Percentiles rank a stretch among this genome's conserved stretches.
phyloP scores from a whole-genome alignment of 208 protist species.

The Leishmania major region DNA sequence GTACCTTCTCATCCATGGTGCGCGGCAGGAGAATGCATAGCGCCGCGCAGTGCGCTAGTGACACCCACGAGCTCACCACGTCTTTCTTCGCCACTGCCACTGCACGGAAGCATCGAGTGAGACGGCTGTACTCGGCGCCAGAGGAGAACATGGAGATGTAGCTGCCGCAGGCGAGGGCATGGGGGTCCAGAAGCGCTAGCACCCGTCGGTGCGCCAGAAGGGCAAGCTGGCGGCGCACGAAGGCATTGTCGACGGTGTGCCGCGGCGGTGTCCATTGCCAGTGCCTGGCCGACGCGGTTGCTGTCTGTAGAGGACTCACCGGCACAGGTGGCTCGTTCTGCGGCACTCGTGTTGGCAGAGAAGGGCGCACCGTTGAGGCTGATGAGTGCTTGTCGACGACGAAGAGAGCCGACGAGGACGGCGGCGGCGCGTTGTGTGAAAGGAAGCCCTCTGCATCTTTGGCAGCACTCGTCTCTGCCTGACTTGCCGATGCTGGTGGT shows the following conservation, averaged over 20 bases:
- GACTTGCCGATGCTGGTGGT: background rate
- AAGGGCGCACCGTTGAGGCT: background rate
- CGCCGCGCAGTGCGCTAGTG: conserved; percentile 21
- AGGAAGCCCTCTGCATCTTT: background rate
- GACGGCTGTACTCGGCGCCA: conserved; percentile 35
- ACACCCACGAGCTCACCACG: conserved; percentile 30
- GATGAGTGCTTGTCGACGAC: background rate
- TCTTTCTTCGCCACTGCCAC: conserved; percentile 19
- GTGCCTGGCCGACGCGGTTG: background rate
- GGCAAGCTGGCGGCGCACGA: conserved; percentile 6
- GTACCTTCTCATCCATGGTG: conserved; percentile 6
- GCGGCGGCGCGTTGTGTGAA: background rate
- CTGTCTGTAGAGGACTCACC: background rate
- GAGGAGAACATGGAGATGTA: conserved; percentile 54
- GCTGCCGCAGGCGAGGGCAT: conserved; percentile 18
- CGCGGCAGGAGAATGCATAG: conserved; percentile 13
- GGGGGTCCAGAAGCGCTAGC: conserved; percentile 8
- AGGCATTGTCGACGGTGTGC: background rate
- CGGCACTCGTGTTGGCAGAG: background rate
- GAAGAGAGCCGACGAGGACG: background rate
- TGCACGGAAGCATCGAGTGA: conserved; percentile 51
- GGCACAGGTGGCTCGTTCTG: background rate
- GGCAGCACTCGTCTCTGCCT: background rate
- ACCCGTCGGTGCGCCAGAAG: conserved; percentile 12
- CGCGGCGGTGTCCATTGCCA: conserved; percentile 1